Evolutionary conservation across 2,329 filamentous ascomycete genomes (phyloP).

Genomic region (Ascochyta lentis): DNA sequence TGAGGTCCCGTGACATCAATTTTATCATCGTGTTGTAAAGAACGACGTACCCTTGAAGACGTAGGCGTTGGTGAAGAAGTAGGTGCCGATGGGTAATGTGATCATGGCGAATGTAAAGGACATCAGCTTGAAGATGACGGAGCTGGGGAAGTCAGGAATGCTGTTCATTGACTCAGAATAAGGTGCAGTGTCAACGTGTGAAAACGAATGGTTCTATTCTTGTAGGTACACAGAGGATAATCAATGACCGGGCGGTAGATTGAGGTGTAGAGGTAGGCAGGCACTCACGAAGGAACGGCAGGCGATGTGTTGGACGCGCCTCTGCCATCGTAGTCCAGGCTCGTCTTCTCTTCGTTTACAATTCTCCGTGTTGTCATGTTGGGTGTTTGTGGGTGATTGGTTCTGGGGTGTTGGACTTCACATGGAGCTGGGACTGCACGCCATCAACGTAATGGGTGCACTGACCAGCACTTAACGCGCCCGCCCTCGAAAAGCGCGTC

Average conservation of each 20-base stretch:
- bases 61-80: slow-evolving; percentile 79
- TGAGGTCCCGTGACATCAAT: too few species aligned
- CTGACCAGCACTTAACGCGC: slow-evolving; percentile 18
- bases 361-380: slow-evolving; percentile 74
- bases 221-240: not conserved
- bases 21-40: not conserved
- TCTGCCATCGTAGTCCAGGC: slow-evolving; percentile 55
- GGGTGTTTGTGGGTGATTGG: not conserved
- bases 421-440: not conserved
- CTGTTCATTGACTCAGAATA: slow-evolving; percentile 5
- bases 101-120: slow-evolving; percentile 94
- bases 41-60: slow-evolving; percentile 72
- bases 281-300: slow-evolving; percentile 78
- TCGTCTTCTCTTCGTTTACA: slow-evolving; percentile 69
- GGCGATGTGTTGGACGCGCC: slow-evolving; percentile 73
- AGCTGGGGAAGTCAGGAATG: slow-evolving; percentile 54
- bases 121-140: slow-evolving; percentile 89
- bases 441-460: slow-evolving; percentile 8
- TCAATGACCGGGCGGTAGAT: not conserved
- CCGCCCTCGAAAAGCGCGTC: slow-evolving; percentile 17
- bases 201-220: not conserved
- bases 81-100: slow-evolving; percentile 82
- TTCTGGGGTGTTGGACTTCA: not conserved
- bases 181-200: too few species aligned
- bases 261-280: not conserved